phyloP scores from a whole-genome alignment of 108 stramenopile species.

The Aurantiochytrium sp. region DNA sequence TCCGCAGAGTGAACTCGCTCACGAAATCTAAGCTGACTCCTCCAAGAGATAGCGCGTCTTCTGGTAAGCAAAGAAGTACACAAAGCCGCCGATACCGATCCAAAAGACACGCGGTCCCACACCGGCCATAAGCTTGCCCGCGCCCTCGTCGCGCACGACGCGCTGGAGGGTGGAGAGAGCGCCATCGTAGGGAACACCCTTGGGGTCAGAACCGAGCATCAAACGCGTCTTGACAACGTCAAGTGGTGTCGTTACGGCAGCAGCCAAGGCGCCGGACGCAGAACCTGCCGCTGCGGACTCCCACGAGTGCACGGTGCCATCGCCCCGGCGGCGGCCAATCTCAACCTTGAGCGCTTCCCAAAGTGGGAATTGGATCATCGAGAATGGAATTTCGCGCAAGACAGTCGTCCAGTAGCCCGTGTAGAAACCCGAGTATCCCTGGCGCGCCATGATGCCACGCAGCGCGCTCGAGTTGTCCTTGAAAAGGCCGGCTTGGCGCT shows the following conservation, averaged over 20 bases:
- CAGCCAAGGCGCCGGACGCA: conserved; percentile 45
- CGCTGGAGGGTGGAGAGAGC: conserved; percentile 26
- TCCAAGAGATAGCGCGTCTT: background rate
- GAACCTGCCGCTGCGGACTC: conserved; percentile 53
- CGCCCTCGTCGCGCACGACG: conserved; percentile 39
- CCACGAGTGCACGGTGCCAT: conserved; percentile 36
- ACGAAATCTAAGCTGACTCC: background rate
- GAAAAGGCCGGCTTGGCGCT: conserved; percentile 68
- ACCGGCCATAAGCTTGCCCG: conserved; percentile 63
- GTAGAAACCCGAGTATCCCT: conserved; percentile 46
- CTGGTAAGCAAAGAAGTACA: conserved; percentile 97
- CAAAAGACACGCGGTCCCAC: conserved; percentile 88
- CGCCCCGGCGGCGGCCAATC: conserved; percentile 30
- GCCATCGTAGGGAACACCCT: conserved; percentile 29
- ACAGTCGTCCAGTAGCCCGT: conserved; percentile 52
- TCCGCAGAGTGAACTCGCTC: too few species aligned
- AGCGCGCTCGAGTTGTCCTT: conserved; percentile 25
- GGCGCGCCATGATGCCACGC: conserved; percentile 21
- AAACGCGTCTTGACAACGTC: conserved; percentile 60
- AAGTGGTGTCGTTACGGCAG: conserved; percentile 55
- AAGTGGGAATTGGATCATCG: conserved; percentile 55
- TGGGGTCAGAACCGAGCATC: conserved; percentile 35
- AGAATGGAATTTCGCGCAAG: conserved; percentile 54
- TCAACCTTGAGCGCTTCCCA: conserved; percentile 52
- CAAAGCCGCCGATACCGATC: conserved; percentile 95